Base-by-base conservation (phyloP, 2,329 filamentous ascomycete genomes). In the Aphanocladium album region DNA sequence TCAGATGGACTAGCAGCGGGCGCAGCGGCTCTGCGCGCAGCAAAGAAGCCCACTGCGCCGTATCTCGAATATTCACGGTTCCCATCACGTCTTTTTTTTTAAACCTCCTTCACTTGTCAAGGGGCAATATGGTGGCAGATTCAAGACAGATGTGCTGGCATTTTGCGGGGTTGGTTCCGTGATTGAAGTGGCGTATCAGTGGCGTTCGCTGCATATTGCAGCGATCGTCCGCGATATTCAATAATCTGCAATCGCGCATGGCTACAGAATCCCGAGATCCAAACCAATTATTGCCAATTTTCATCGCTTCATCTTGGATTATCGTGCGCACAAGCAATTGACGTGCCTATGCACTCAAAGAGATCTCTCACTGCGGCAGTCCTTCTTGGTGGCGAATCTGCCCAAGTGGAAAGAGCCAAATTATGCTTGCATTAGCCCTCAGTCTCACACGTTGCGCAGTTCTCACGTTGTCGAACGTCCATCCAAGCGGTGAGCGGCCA, bases 1-100 rank as follows among this genome's bases (percentile, higher is more conserved):
- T 89, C 35, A 89, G 76, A 70, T 89, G 86, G 57, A 83, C 82
- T 9, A 89, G 77, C 45, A 88, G 63, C 16, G 76, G 73, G 14
- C 71, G 69, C 3, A 55, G 62, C 2, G 58, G 47, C 33, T 59
- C 39, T 2, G 35, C 43, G 62, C 60, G 64, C 16, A 67, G 66
- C 21, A 64, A 59, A 23, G n/a, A 37, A 6, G 67, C 51, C 67
- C 67, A 70, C 46, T 57, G 49, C 25, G 63, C 35, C 11, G 62
- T 33, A 57, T 64, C 62, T 17, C 62, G 61, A 54, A 67, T 62
- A 41, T 62, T 25, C 33, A 50, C 17, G 23, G 16, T n/a, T 35
- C 14, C 23, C 51, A 54, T 54, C 23, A 19, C n/a, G 35, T 21
- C 21, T 5, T 12, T 30, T 27, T 27, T 9, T 16, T 46, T 25